phyloP scores from a whole-genome alignment of 2,329 filamentous ascomycete genomes.

The Aspergillus fumigatiaffinis region DNA sequence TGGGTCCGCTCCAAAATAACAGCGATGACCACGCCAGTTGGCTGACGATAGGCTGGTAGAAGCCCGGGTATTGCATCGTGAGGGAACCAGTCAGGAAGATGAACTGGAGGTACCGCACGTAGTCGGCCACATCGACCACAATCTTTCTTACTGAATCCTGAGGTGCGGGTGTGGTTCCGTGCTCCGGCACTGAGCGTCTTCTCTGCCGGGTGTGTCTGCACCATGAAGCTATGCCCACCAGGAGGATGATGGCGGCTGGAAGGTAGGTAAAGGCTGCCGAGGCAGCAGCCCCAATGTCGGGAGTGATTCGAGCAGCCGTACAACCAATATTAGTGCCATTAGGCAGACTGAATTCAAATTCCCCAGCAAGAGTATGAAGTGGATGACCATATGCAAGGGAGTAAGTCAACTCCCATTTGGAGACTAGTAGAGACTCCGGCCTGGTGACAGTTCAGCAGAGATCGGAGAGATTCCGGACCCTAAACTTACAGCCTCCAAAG shows the following conservation, averaged over 20 bases:
- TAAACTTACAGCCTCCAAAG: background rate
- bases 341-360: background rate
- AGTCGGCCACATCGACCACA: background rate
- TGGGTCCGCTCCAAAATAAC: constrained; percentile 9
- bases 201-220: background rate
- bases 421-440: background rate
- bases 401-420: constrained; percentile 1
- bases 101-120: constrained; percentile 13
- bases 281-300: constrained; percentile 1
- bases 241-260: background rate
- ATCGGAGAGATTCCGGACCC: background rate
- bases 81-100: constrained; percentile 11
- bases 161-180: background rate
- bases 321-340: background rate
- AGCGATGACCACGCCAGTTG: constrained; percentile 15
- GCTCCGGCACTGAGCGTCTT: background rate
- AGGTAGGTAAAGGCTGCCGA: background rate
- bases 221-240: background rate
- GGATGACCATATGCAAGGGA: constrained; percentile 1
- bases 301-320: constrained; percentile 2
- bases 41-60: constrained; percentile 8
- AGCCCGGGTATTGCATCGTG: constrained; percentile 11
- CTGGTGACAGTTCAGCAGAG: background rate
- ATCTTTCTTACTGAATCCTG: background rate
- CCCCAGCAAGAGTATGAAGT: constrained; percentile 2